These are phyloP conservation scores for Phylloporus rhodoxanthus DNA, from an alignment of 768 basidiomycete genomes.

Conservation along the genomic window DNA sequence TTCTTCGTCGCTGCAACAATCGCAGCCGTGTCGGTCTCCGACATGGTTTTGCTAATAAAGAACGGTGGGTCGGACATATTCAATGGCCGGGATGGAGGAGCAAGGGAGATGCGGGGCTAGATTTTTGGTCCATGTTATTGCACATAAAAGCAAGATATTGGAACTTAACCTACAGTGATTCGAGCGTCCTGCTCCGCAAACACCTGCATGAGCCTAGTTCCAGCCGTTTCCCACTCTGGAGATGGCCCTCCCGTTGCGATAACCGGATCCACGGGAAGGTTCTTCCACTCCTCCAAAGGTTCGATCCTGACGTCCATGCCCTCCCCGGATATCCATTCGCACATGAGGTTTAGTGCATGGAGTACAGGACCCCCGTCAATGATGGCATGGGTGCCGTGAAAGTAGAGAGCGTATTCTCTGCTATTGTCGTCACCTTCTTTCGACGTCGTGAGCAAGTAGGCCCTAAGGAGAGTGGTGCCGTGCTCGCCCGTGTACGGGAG, in stretches of 20 bases:
- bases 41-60: neutral
- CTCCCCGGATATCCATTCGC: constrained; percentile 17
- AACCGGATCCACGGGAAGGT: constrained; percentile 24
- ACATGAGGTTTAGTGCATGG: constrained; percentile 19
- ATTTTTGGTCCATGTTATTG: neutral
- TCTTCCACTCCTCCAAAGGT: constrained; percentile 19
- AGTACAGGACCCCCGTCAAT: constrained; percentile 21
- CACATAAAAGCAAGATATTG: neutral
- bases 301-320: constrained; percentile 10
- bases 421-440: neutral
- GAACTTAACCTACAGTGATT: constrained; percentile 5
- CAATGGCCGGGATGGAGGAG: constrained; percentile 5
- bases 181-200: constrained; percentile 2
- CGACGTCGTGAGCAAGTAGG: constrained; percentile 12
- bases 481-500: constrained; percentile 13
- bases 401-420: constrained; percentile 18
- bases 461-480: constrained; percentile 1
- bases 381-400: constrained; percentile 20
- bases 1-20: constrained; percentile 9
- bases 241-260: constrained; percentile 19
- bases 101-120: constrained; percentile 7
- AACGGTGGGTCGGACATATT: constrained; percentile 8
- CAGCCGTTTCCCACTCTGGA: constrained; percentile 14
- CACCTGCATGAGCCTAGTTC: constrained; percentile 13
- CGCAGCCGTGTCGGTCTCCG: constrained; percentile 8